Evolutionary conservation across 768 basidiomycete genomes (phyloP), one percentile per base, ranked within the genome.

Genomic region (Lactarius deliciosus): DNA sequence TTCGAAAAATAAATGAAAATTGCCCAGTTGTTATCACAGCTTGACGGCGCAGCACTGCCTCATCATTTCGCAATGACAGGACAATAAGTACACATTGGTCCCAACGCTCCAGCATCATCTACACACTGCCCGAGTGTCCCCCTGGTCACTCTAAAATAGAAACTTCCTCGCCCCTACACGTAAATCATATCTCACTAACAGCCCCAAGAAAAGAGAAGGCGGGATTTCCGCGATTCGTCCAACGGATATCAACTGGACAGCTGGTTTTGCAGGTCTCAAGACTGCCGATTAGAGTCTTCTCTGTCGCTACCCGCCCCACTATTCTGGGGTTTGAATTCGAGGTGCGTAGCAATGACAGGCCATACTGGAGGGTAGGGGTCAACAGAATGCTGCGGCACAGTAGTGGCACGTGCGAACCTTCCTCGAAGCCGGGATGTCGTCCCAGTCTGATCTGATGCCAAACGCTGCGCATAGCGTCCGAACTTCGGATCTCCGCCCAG

Each of bases 391-490:
- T 34, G 57, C 28, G 11, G 41, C 32, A 40, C 50, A 50, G 34
- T 10, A 2, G 16, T 45, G 63, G 25, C 25, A 25, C 36, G 40
- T 68, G 74, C 78, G 11, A 18, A 89, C 89, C 89, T 82, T 93
- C 91, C 77, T 94, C 93, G 73, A 94, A 94, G 1, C 93, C 92
- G 20, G 91, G 89, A 74, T 94, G 90, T 40, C 90, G 82, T 54
- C 93, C 93, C 57, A 85, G 81, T 63, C 94, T 81, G 50, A 96
- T 93, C 76, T 94, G 91, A 64, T 87, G 83, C 90, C 92, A 94
- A 5, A 95, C 89, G 69, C 82, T 83, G 63, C 83, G 84, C 91
- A 95, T 92, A 15, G 89, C 83, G 20, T 88, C 86, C n/a, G 90
- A 91, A n/a, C 83, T 77, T 50, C 91, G 88, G 63, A 96, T 92